phyloP scores from a whole-genome alignment of 305 asterid genomes.

The Plantago coronopus region DNA sequence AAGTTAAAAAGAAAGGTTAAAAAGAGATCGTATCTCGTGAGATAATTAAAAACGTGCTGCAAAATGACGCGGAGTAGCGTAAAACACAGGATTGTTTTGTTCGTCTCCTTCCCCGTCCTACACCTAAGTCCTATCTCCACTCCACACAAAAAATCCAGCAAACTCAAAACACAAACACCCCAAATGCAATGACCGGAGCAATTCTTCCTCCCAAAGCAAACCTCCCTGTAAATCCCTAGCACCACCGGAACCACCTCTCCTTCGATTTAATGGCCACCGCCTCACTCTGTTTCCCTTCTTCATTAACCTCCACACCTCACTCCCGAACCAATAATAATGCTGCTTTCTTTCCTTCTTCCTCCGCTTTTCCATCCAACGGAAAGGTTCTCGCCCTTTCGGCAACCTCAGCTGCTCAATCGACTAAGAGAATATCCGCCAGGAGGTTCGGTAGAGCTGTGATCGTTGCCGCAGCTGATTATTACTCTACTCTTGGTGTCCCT shows the following conservation, averaged over 20 bases:
- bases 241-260: not conserved
- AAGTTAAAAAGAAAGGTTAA: no score
- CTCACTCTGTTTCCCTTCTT: conserved; percentile 24
- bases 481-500: conserved; percentile 84
- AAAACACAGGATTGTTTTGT: not conserved
- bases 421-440: conserved; percentile 47
- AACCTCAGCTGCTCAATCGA: conserved; percentile 48
- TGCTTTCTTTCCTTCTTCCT: conserved; percentile 57
- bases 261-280: not conserved
- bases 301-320: conserved; percentile 27
- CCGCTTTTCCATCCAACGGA: conserved; percentile 42
- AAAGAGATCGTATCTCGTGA: no score
- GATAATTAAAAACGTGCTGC: no score
- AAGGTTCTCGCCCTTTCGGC: conserved; percentile 41
- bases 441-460: conserved; percentile 63
- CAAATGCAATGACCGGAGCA: not conserved
- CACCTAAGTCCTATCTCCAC: not conserved
- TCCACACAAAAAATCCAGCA: not conserved
- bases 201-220: not conserved
- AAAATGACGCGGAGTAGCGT: conserved; percentile 10
- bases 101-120: not conserved
- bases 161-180: not conserved
- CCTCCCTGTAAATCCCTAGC: no score
- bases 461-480: conserved; percentile 87
- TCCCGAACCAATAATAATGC: conserved; percentile 19